Evolutionary conservation across 139 green algal genomes (phyloP), one percentile per base, ranked within the genome.

Genomic region (Auxenochlorella pyrenoidosa): DNA sequence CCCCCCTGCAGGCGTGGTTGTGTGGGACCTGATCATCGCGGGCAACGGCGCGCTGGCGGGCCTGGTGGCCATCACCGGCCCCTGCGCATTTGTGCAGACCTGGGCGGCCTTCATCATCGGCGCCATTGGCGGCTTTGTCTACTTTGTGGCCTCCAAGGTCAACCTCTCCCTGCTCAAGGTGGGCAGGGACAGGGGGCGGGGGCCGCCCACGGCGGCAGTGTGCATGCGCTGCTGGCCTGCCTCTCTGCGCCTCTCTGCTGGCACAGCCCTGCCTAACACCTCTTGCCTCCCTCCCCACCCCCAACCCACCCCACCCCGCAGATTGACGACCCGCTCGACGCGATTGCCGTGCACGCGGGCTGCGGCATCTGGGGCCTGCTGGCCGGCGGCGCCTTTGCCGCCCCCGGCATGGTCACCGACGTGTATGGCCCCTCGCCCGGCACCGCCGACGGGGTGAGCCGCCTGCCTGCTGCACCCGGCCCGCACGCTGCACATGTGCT

Each of bases 41-140:
- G 96, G 96, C 93, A 97, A 97, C 86, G 94, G 93, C 65, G 91
- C 95, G 8, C 92, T 98, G 60, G 94, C 90, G 19, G 96, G 96
- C 76, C 93, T 98, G 32, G 96, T 97, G 28, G 89, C 93, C 66
- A 94, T 98, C 84, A 98, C 96, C 21, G 92, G 94, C 30, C 88
- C 72, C 47, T 95, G 91, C 86, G 88, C 89, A 79, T 89, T 94
- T n/a, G 90, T 97, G 19, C 91, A 97, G 86, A 93, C 95, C 40
- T 99, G 95, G 94, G 97, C 94, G 28, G 97, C 96, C 41, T 88
- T 97, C 85, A 86, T 97, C 70, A 94, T 94, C 79, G 97, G 96
- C 60, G 40, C 94, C 19, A 86, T 95, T 26, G 94, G 90, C 32
- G 95, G 75, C 41, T 75, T 90, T 47, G 68, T 94, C 79, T 95